Percentiles rank a stretch among this genome's conserved stretches.
Evolutionary conservation across 768 basidiomycete species (phyloP).

Genomic region (Gelatoporia subvermispora): DNA sequence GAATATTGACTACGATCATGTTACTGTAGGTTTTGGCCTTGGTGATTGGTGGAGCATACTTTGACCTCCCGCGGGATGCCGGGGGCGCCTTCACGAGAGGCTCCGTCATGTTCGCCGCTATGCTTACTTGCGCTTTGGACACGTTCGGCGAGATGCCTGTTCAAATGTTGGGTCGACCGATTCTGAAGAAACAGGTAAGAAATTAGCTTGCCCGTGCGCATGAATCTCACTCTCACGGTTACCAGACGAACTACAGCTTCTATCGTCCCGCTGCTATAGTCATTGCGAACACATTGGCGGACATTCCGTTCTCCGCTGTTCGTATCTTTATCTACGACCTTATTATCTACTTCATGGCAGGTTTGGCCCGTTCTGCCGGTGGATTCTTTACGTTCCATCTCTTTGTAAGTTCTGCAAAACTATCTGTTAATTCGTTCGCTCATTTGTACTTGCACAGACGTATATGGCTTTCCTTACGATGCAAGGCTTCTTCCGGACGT

Average conservation of each 20-base stretch:
- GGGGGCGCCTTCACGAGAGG: conserved; percentile 86
- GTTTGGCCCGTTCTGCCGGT: conserved; percentile 36
- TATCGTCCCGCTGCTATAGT: conserved; percentile 64
- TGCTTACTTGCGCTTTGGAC: conserved; percentile 65
- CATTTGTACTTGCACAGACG: conserved; percentile 19
- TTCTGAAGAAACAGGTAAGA: conserved; percentile 58
- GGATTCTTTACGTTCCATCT: conserved; percentile 60
- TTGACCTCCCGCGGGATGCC: conserved; percentile 65
- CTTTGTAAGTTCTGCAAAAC: conserved; percentile 28
- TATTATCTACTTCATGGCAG: conserved; percentile 65
- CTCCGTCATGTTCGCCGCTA: conserved; percentile 68
- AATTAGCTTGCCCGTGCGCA: neutral
- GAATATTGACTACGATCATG: neutral
- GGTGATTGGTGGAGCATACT: conserved; percentile 71
- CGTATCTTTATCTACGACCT: conserved; percentile 59
- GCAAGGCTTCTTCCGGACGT: conserved; percentile 81
- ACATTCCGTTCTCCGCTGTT: conserved; percentile 62
- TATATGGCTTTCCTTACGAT: conserved; percentile 65
- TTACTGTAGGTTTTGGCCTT: conserved; percentile 44
- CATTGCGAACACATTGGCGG: conserved; percentile 62
- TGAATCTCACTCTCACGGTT: neutral
- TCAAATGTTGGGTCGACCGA: conserved; percentile 79
- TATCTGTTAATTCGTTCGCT: neutral
- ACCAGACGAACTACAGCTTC: conserved; percentile 52
- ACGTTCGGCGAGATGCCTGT: conserved; percentile 73